phyloP scores from a whole-genome alignment of 805 yeast species.

The Brettanomyces bruxellensis region DNA sequence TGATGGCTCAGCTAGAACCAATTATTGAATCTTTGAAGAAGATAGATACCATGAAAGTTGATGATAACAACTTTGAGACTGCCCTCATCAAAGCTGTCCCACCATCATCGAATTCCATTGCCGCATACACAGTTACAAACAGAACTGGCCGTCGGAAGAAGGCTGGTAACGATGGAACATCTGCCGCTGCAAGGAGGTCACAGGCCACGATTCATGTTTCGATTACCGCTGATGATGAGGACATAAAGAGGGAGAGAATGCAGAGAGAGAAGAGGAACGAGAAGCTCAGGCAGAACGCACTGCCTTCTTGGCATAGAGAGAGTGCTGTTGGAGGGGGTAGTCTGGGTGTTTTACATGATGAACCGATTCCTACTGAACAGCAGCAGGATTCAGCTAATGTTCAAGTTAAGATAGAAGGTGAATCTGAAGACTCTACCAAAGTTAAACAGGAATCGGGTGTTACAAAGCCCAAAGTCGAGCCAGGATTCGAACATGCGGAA shows the following conservation, averaged over 20 bases:
- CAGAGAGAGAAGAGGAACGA: conserved; percentile 61
- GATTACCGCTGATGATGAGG: conserved; percentile 82
- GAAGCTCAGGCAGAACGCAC: conserved; percentile 79
- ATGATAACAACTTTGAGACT: conserved; percentile 84
- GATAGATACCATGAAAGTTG: conserved; percentile 70
- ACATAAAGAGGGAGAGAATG: conserved; percentile 49
- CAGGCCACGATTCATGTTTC: conserved; percentile 87
- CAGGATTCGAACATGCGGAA: conserved; percentile 4
- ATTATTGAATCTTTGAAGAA: conserved; percentile 74
- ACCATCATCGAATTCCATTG: conserved; percentile 60
- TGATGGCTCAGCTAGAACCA: conserved; percentile 88
- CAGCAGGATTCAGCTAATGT: background rate
- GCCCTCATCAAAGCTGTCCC: conserved; percentile 80
- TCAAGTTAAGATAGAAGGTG: background rate
- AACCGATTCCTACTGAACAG: background rate
- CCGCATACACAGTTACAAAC: conserved; percentile 59
- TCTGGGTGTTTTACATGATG: conserved; percentile 31
- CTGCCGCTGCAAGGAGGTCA: conserved; percentile 32
- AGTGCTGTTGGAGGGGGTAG: conserved; percentile 75
- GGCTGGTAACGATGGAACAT: conserved; percentile 18
- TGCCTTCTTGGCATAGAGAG: conserved; percentile 94
- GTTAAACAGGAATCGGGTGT: conserved; percentile 3
- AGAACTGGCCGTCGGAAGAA: conserved; percentile 18
- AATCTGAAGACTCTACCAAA: conserved; percentile 10
- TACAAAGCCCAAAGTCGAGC: conserved; percentile 8